These are phyloP conservation scores for Wilhelminamyces savonicus DNA, from an alignment of 805 yeast species.

Conservation along the genomic window DNA sequence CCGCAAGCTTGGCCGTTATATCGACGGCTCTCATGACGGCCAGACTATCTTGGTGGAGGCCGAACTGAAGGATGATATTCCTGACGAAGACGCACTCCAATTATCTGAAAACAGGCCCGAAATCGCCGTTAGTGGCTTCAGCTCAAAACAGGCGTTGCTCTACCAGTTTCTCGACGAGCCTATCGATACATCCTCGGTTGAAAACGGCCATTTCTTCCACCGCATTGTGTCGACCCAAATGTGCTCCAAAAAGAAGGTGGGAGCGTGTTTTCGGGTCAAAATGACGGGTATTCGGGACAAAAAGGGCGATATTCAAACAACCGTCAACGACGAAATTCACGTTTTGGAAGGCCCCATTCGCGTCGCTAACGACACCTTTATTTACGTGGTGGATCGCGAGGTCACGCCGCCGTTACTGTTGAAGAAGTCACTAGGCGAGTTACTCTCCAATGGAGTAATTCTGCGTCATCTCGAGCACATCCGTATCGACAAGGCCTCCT, in stretches of 20 bases:
- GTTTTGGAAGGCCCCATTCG: constrained; percentile 37
- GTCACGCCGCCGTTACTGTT: constrained; percentile 59
- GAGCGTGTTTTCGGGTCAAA: constrained; percentile 44
- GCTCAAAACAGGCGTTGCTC: constrained; percentile 32
- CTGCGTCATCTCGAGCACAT: constrained; percentile 19
- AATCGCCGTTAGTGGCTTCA: constrained; percentile 9
- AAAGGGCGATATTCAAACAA: constrained; percentile 8
- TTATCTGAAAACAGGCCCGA: constrained; percentile 7
- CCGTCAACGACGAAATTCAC: constrained; percentile 53
- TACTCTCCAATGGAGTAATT: constrained; percentile 26
- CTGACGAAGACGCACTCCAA: constrained; percentile 13
- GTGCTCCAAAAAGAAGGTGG: constrained; percentile 56
- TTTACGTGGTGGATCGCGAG: constrained; percentile 58
- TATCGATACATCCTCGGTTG: constrained; percentile 16
- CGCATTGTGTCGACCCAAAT: constrained; percentile 44
- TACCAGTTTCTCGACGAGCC: constrained; percentile 60
- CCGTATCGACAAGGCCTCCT: constrained; percentile 32
- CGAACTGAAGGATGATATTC: constrained; percentile 28
- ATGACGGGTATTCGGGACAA: constrained; percentile 16
- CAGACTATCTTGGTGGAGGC: constrained; percentile 59
- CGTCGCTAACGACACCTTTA: constrained; percentile 55
- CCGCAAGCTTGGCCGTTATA: constrained; percentile 47
- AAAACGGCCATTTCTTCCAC: constrained; percentile 8
- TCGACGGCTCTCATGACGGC: constrained; percentile 44
- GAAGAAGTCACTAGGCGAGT: constrained; percentile 52